Conservation (phyloP, 495 filamentous ascomycete genomes). For the Bathelium albidoporum region DNA sequence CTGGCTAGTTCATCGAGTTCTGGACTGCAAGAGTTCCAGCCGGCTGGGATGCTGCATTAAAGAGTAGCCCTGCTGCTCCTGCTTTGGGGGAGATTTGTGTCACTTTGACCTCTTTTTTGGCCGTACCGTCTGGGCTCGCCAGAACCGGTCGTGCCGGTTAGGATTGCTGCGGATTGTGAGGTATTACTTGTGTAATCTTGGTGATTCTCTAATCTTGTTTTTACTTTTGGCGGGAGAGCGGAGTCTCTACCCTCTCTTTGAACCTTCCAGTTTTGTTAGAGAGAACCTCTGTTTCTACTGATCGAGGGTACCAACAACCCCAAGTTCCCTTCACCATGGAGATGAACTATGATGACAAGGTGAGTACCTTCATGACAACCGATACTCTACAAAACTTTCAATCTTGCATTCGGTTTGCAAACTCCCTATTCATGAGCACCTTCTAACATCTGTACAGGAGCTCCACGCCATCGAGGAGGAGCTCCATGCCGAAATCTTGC, state of each 20-base stretch:
- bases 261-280: neutral
- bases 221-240: neutral
- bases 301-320: neutral
- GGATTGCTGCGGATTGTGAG: neutral
- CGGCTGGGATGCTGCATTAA: neutral
- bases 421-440: neutral
- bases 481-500: slow-evolving; percentile 46
- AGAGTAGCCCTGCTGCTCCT: neutral
- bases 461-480: slow-evolving; percentile 28
- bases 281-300: neutral
- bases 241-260: neutral
- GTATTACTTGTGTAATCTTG: neutral
- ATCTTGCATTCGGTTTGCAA: neutral
- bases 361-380: too few relatives aligned
- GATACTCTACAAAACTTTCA: too few relatives aligned
- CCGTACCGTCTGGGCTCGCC: neutral
- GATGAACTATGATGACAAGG: slow-evolving; percentile 25
- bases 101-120: neutral
- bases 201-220: neutral
- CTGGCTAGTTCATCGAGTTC: neutral
- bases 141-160: neutral
- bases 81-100: neutral
- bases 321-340: slow-evolving; percentile 18
- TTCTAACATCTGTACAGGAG: slow-evolving; percentile 19
- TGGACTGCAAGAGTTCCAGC: slow-evolving; percentile 3